Evolutionary conservation across 176 grass and related monocot species (phyloP).

Genomic region (Bothriochloa decipiens): DNA sequence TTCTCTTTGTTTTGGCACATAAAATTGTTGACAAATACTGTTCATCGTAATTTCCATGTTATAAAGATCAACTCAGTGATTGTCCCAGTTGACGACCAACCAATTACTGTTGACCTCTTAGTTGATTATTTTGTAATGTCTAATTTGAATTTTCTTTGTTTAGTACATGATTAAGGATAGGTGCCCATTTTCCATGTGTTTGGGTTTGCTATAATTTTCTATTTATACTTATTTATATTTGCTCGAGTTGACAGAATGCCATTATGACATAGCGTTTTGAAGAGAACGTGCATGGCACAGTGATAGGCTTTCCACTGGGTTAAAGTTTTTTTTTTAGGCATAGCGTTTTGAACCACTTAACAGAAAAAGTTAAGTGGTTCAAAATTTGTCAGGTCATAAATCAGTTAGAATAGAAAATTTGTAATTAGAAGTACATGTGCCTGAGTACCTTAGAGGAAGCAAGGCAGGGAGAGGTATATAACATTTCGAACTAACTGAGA

Average conservation of each 20-base stretch:
- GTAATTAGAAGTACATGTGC: neutral
- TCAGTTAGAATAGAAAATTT: slow-evolving; percentile 4
- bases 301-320: too few relatives aligned
- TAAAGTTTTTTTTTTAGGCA: too few relatives aligned
- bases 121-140: slow-evolving; percentile 24
- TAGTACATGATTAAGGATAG: neutral
- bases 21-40: neutral
- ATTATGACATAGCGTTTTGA: neutral
- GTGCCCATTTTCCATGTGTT: neutral
- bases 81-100: neutral
- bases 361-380: too few relatives aligned
- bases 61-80: neutral
- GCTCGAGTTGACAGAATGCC: neutral
- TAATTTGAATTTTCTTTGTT: slow-evolving; percentile 23
- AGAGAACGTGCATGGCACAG: neutral
- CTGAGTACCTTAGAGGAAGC: too few relatives aligned
- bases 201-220: slow-evolving; percentile 3
- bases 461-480: neutral
- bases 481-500: neutral
- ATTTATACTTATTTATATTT: neutral
- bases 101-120: neutral
- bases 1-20: neutral
- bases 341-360: neutral
- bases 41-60: slow-evolving; percentile 19
- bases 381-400: slow-evolving; percentile 14